Evolutionary conservation across 495 filamentous ascomycete species (phyloP).

Genomic region (Trichoderma asperelloides): DNA sequence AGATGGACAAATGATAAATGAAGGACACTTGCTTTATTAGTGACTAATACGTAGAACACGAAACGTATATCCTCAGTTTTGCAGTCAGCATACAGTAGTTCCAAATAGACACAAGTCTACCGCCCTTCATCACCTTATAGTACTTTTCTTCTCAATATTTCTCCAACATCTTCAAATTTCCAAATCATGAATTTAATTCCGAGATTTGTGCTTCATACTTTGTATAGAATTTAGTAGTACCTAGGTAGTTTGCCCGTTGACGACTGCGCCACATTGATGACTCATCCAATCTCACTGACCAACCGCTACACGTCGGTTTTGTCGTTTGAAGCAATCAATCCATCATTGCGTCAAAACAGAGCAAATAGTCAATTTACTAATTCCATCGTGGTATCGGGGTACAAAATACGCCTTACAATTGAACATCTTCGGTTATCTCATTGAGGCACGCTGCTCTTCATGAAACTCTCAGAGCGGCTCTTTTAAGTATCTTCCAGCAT

Average conservation of each 20-base stretch:
- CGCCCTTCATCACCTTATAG: no score
- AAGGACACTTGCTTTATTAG: no score
- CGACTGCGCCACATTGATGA: conserved; percentile 3
- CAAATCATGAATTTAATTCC: no score
- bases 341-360: not conserved
- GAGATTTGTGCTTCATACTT: not conserved
- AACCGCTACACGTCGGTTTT: conserved; percentile 1
- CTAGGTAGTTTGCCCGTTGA: not conserved
- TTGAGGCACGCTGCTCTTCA: not conserved
- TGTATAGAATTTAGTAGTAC: not conserved
- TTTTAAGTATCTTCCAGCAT: not conserved
- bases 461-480: not conserved
- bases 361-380: not conserved
- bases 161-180: no score
- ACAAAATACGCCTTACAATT: not conserved
- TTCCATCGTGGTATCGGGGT: not conserved
- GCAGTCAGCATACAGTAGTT: no score
- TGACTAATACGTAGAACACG: no score
- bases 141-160: no score
- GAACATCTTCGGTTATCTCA: not conserved
- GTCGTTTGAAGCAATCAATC: not conserved
- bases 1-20: no score
- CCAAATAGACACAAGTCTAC: no score
- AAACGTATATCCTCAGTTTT: no score
- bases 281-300: not conserved